Conservation (phyloP, 192 early-diverging fungal genomes). For the Radiomyces spectabilis region DNA sequence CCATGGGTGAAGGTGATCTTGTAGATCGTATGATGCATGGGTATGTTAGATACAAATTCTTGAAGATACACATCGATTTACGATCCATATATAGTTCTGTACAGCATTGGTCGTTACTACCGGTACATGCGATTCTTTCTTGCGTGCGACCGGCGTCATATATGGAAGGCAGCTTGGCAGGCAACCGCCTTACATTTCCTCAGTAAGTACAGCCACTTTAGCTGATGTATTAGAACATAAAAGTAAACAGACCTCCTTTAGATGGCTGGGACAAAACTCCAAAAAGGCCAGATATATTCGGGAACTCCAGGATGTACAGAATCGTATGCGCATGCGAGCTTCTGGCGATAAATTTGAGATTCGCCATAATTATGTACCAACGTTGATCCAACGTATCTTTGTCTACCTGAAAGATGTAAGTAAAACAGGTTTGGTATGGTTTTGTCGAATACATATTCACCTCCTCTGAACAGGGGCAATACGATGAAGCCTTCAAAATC, state of each 20-base stretch:
- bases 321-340: conserved; percentile 73
- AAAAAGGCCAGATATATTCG: conserved; percentile 65
- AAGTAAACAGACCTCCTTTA: conserved; percentile 19
- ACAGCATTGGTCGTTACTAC: conserved; percentile 91
- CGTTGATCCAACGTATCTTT: conserved; percentile 51
- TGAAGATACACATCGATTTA: not conserved
- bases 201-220: conserved; percentile 21
- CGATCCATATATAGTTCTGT: conserved; percentile 36
- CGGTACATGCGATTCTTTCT: conserved; percentile 76
- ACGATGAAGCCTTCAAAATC: conserved; percentile 62
- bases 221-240: not conserved
- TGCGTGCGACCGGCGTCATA: conserved; percentile 81
- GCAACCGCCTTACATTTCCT: conserved; percentile 20
- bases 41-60: conserved; percentile 25
- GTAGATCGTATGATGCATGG: conserved; percentile 67
- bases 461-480: conserved; percentile 41
- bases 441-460: not conserved
- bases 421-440: conserved; percentile 9
- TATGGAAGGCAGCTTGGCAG: conserved; percentile 56
- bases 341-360: conserved; percentile 83
- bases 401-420: conserved; percentile 19
- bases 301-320: conserved; percentile 77
- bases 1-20: conserved; percentile 76
- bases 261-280: conserved; percentile 89
- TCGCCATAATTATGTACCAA: conserved; percentile 79